Percentiles rank a stretch among this genome's conserved stretches.
phyloP scores from a whole-genome alignment of 2,329 filamentous ascomycete species.

The Exophiala alcalophila region DNA sequence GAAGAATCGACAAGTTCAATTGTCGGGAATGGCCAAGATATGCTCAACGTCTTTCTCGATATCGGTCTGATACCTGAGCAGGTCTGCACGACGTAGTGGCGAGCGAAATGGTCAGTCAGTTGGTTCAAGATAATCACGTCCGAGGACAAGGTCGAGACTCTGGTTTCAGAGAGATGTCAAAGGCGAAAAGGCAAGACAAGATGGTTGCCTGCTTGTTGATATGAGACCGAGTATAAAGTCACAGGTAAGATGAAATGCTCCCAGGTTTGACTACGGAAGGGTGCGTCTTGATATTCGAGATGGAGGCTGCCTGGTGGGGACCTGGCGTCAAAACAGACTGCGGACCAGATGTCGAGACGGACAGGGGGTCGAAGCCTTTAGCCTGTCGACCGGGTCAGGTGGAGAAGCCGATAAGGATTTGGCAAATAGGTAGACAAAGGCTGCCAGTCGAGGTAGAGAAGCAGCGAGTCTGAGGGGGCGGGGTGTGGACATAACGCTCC shows the following conservation, averaged over 20 bases:
- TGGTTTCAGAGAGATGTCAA: background rate
- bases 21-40: background rate
- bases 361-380: conserved; percentile 9
- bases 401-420: conserved; percentile 15
- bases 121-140: no score
- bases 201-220: conserved; percentile 5
- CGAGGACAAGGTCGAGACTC: conserved; percentile 1
- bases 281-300: conserved; percentile 22
- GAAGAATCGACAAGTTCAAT: conserved; percentile 20
- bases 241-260: conserved; percentile 14
- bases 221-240: conserved; percentile 15
- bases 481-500: no score
- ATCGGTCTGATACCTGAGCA: no score
- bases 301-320: conserved; percentile 7
- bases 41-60: no score
- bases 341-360: no score
- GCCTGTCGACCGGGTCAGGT: no score
- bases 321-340: conserved; percentile 2
- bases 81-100: no score
- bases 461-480: no score
- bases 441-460: no score
- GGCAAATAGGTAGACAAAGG: conserved; percentile 13
- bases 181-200: conserved; percentile 6
- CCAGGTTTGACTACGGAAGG: conserved; percentile 20
- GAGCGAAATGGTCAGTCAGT: no score